Evolutionary conservation across 108 stramenopile genomes (phyloP), one percentile per base, ranked within the genome.

Genomic region (Discostella stelligeroides): DNA sequence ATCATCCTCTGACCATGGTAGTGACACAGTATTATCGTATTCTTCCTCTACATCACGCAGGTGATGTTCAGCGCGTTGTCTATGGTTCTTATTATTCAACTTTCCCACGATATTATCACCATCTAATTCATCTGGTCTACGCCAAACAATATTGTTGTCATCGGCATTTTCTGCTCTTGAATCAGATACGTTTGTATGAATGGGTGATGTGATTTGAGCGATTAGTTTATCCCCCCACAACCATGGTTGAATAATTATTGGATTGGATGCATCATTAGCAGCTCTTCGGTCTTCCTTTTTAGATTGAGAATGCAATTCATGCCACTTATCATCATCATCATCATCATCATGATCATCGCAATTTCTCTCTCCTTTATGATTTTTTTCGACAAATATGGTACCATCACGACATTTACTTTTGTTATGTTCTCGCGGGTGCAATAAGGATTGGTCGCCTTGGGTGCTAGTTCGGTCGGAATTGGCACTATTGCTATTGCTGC

Each of bases 71-170:
- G 17, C 18, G 1, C 2, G 34, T 14, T 20, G 15, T 43, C 53
- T 23, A 20, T 25, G 3, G 29, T 38, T 29, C 30, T 59, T 15
- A 20, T 27, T 27, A 27, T 41, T 0, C 3, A 34, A 23, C 49
- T 6, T 18, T 29, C 34, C 30, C 30, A n/a, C 53, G 63, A 39
- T 37, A 23, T 60, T 6, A 27, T 21, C 24, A 9, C 43, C 68
- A 39, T 23, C 27, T 5, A 68, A 30, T 29, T 55, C 60, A 64
- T 68, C 38, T 7, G 66, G 49, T 28, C 45, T 17, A 15, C 60
- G 51, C 75, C 75, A 76, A n/a, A 38, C 25, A 46, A 76, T 63
- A 41, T 63, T 46, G 30, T 68, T 66, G 37, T 68, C 66, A 24
- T 25, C 43, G n/a, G n/a, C 67, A 56, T 68, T 60, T 23, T 67